phyloP scores from a whole-genome alignment of 75 land plant genomes.

The Gnetum montanum region DNA sequence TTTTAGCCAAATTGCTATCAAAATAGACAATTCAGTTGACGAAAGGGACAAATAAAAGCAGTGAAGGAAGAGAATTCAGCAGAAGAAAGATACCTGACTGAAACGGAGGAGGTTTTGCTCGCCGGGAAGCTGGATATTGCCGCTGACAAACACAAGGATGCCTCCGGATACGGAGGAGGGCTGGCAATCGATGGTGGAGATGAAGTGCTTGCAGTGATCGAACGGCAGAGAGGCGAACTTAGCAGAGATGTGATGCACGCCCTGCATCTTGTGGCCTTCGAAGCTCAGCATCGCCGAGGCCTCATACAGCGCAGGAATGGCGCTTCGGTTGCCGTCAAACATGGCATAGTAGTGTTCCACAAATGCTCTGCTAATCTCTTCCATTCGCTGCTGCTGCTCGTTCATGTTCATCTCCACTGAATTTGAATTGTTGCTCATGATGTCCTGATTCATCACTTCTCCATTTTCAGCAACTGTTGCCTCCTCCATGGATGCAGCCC shows the following conservation, averaged over 20 bases:
- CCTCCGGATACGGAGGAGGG: slow-evolving; percentile 35
- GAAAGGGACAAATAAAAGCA: slow-evolving; percentile 11
- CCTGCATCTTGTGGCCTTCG: slow-evolving; percentile 53
- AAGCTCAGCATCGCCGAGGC: slow-evolving; percentile 48
- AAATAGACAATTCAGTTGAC: no score
- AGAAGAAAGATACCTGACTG: slow-evolving; percentile 45
- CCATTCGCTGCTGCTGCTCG: slow-evolving; percentile 22
- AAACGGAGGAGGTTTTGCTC: slow-evolving; percentile 60
- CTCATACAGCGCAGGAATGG: slow-evolving; percentile 35
- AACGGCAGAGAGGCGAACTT: slow-evolving; percentile 49
- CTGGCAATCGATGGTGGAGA: slow-evolving; percentile 60
- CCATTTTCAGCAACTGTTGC: no score
- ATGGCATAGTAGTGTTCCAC: slow-evolving; percentile 53
- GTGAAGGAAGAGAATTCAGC: no score
- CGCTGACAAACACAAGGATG: slow-evolving; percentile 61
- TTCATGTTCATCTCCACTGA: neutral
- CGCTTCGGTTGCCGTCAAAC: slow-evolving; percentile 39
- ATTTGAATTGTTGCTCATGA: slow-evolving; percentile 1
- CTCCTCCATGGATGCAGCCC: no score
- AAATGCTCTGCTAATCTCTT: slow-evolving; percentile 42
- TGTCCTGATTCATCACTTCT: no score
- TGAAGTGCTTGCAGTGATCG: slow-evolving; percentile 47
- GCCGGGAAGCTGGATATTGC: slow-evolving; percentile 49
- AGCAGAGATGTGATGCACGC: slow-evolving; percentile 25
- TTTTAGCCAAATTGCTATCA: neutral